phyloP scores from a whole-genome alignment of 2,329 filamentous ascomycete genomes.

The Ilyonectria robusta region DNA sequence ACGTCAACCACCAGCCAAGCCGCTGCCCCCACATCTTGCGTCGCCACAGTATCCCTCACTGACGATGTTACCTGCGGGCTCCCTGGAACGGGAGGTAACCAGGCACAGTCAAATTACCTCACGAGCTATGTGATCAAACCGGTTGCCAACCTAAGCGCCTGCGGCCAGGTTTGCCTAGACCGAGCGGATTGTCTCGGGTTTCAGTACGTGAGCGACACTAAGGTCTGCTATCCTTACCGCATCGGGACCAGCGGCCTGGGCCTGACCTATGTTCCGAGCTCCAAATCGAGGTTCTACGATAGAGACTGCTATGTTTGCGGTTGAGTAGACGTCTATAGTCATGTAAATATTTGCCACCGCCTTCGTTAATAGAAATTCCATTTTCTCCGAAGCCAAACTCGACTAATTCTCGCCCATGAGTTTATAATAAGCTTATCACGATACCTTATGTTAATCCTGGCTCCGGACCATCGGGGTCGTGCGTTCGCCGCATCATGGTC shows the following conservation, averaged over 20 bases:
- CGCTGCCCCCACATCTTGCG: slow-evolving; percentile 23
- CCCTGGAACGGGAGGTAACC: slow-evolving; percentile 32
- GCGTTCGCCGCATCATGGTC: not conserved
- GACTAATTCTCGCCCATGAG: not conserved
- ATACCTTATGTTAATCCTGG: slow-evolving; percentile 9
- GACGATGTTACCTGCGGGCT: slow-evolving; percentile 38
- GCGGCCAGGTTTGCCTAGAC: slow-evolving; percentile 34
- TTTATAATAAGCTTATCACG: slow-evolving; percentile 21
- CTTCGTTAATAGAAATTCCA: not conserved
- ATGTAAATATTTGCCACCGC: not conserved
- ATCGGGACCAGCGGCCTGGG: slow-evolving; percentile 28
- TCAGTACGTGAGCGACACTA: slow-evolving; percentile 28
- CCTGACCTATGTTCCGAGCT: slow-evolving; percentile 26
- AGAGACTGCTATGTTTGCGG: slow-evolving; percentile 34
- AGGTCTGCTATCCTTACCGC: slow-evolving; percentile 31
- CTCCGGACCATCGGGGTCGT: slow-evolving; percentile 3
- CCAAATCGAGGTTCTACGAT: slow-evolving; percentile 33
- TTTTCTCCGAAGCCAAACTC: not conserved
- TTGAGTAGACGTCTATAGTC: not conserved
- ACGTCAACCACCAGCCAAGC: not conserved
- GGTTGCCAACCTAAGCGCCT: slow-evolving; percentile 34
- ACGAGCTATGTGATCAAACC: slow-evolving; percentile 32
- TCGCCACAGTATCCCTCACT: slow-evolving; percentile 24
- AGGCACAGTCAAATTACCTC: slow-evolving; percentile 30
- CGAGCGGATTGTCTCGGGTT: slow-evolving; percentile 34